Evolutionary conservation across 2,329 filamentous ascomycete species (phyloP).

Genomic region (Phoma sp.): DNA sequence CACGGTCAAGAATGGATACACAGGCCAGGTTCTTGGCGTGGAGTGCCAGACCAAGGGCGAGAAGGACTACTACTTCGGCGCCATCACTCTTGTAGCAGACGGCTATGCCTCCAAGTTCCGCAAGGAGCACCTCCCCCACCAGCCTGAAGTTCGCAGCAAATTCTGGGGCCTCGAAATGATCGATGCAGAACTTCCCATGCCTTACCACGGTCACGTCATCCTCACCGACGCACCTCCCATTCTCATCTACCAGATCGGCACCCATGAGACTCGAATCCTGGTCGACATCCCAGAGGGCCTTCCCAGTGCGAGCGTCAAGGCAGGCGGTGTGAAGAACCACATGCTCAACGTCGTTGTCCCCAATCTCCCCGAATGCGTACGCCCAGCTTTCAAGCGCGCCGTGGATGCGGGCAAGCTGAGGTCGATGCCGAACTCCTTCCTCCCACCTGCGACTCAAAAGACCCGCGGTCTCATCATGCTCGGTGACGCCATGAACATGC

Average conservation of each 20-base stretch:
- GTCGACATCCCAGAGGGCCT: constrained; percentile 85
- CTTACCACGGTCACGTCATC: constrained; percentile 84
- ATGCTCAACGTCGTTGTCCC: constrained; percentile 82
- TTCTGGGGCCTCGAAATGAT: constrained; percentile 95
- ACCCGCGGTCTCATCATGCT: constrained; percentile 79
- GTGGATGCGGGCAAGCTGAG: constrained; percentile 79
- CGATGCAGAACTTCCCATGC: constrained; percentile 79
- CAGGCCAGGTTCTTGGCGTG: constrained; percentile 81
- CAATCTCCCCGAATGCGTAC: constrained; percentile 73
- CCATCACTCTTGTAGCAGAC: constrained; percentile 88
- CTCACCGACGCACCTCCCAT: constrained; percentile 80
- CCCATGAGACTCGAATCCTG: constrained; percentile 88
- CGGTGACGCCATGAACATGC: constrained; percentile 98
- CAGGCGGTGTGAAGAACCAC: constrained; percentile 86
- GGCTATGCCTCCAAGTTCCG: constrained; percentile 94
- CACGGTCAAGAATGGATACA: constrained; percentile 73
- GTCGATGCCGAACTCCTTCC: constrained; percentile 95
- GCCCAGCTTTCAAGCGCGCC: constrained; percentile 76
- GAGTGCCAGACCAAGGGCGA: constrained; percentile 71
- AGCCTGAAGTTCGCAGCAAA: constrained; percentile 78
- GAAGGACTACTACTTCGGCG: constrained; percentile 81
- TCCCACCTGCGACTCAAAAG: constrained; percentile 78
- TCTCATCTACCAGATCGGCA: constrained; percentile 95
- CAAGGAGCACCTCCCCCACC: constrained; percentile 73
- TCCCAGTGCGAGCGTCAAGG: constrained; percentile 73